Evolutionary conservation across 2,329 filamentous ascomycete species (phyloP).

Genomic region (Paecilomyces formosus): DNA sequence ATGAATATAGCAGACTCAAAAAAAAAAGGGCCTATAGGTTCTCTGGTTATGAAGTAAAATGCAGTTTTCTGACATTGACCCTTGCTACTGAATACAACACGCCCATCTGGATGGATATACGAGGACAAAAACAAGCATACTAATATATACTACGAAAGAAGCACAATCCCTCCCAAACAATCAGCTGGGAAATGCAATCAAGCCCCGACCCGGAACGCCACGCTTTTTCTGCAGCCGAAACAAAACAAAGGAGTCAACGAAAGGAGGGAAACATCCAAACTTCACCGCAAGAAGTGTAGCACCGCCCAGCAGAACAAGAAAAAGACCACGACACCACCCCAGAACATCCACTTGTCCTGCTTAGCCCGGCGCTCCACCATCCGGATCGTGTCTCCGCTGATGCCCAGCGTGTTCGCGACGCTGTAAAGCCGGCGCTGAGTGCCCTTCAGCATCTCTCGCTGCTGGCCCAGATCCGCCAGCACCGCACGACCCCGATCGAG

Average conservation of each 20-base stretch:
- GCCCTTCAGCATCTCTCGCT: conserved; percentile 89
- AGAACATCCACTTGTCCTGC: conserved; percentile 98
- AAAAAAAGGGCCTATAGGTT: too few species aligned
- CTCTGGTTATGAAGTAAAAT: background rate
- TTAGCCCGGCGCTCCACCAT: conserved; percentile 89
- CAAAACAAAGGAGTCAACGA: background rate
- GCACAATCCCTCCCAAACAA: background rate
- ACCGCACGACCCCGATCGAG: conserved; percentile 86
- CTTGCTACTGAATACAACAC: background rate
- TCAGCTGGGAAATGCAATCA: background rate
- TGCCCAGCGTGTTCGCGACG: conserved; percentile 85
- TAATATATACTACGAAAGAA: background rate
- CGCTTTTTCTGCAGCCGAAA: background rate
- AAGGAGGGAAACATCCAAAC: too few species aligned
- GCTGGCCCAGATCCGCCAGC: conserved; percentile 76
- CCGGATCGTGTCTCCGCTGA: conserved; percentile 91
- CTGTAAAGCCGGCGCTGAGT: conserved; percentile 87
- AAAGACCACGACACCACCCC: conserved; percentile 76
- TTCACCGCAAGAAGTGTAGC: conserved; percentile 70
- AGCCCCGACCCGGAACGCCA: background rate
- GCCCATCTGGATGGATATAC: background rate
- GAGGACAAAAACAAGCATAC: background rate
- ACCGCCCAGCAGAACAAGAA: conserved; percentile 89
- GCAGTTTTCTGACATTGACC: background rate
- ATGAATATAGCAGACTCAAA: too few species aligned